These are phyloP conservation scores for Saussurea involucrata DNA, from an alignment of 129 eudicot species.

Conservation along the genomic window DNA sequence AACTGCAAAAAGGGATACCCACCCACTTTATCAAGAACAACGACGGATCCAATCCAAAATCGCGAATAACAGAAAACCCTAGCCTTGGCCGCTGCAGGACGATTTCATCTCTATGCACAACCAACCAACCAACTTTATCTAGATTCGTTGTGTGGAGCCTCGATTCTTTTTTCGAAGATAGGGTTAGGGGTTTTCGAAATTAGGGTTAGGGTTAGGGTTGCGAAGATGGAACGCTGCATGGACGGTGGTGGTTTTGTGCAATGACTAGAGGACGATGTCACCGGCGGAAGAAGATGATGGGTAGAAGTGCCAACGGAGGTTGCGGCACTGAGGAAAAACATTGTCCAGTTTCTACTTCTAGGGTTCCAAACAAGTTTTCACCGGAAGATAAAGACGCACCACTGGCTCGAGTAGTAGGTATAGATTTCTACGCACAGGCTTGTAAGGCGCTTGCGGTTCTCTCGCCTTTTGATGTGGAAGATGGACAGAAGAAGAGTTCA, in stretches of 20 bases:
- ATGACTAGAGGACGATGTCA: constrained; percentile 65
- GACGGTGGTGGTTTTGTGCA: constrained; percentile 37
- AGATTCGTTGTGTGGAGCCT: neutral
- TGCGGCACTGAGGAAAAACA: constrained; percentile 59
- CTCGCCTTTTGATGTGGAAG: constrained; percentile 80
- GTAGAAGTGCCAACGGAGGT: constrained; percentile 60
- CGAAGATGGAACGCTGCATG: constrained; percentile 52
- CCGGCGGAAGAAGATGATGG: constrained; percentile 59
- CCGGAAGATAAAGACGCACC: constrained; percentile 3
- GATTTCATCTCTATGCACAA: constrained; percentile 7
- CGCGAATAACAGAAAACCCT: constrained; percentile 45
- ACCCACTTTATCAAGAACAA: constrained; percentile 35
- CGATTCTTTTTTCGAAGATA: neutral
- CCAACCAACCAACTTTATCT: neutral
- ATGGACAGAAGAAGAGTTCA: constrained; percentile 27
- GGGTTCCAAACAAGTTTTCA: constrained; percentile 34
- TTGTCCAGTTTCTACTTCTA: constrained; percentile 37
- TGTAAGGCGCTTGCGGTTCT: constrained; percentile 60
- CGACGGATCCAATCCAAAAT: constrained; percentile 39
- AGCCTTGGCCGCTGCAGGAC: constrained; percentile 52
- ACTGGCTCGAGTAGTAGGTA: constrained; percentile 15
- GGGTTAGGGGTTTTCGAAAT: constrained; percentile 14
- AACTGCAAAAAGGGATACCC: constrained; percentile 35
- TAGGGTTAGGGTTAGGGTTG: constrained; percentile 29
- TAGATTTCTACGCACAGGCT: constrained; percentile 81